Evolutionary conservation across 306 rosid genomes (phyloP).

Genomic region (Begonia fuchsioides): DNA sequence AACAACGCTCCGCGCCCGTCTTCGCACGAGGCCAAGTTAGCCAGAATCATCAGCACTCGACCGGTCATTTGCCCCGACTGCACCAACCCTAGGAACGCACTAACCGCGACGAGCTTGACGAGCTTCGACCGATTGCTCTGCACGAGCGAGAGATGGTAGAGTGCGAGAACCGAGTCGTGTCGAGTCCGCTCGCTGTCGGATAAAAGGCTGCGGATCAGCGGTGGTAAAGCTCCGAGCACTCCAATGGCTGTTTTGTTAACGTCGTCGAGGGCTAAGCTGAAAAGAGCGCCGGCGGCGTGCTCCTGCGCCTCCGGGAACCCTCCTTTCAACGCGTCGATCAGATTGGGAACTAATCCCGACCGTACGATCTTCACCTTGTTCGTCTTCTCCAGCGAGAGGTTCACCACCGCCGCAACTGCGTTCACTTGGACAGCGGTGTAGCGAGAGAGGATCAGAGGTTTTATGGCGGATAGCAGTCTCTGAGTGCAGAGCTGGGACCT

Average conservation of each 20-base stretch:
- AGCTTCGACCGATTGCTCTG: constrained; percentile 69
- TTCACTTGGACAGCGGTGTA: constrained; percentile 38
- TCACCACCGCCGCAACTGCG: no score
- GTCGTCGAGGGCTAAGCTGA: constrained; percentile 64
- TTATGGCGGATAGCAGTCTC: constrained; percentile 31
- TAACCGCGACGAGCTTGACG: constrained; percentile 55
- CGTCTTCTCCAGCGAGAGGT: no score
- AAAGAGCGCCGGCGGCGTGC: constrained; percentile 67
- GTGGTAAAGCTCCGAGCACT: constrained; percentile 69
- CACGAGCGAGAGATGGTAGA: constrained; percentile 58
- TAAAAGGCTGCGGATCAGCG: constrained; percentile 47
- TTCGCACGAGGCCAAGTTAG: constrained; percentile 40
- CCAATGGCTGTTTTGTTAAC: constrained; percentile 74
- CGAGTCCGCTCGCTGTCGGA: constrained; percentile 63
- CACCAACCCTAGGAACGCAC: constrained; percentile 37
- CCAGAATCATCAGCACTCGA: constrained; percentile 28
- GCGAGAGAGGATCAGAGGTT: constrained; percentile 31
- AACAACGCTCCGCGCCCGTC: constrained; percentile 66
- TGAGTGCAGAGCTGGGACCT: constrained; percentile 37
- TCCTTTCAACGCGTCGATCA: constrained; percentile 42
- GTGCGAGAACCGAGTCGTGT: constrained; percentile 67
- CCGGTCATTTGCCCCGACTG: constrained; percentile 46
- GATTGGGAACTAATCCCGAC: constrained; percentile 70
- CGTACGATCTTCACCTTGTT: constrained; percentile 82
- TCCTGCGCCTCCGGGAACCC: constrained; percentile 79